These are phyloP conservation scores for Lepidium campestre DNA, from an alignment of 441 rosid species.

Conservation along the genomic window DNA sequence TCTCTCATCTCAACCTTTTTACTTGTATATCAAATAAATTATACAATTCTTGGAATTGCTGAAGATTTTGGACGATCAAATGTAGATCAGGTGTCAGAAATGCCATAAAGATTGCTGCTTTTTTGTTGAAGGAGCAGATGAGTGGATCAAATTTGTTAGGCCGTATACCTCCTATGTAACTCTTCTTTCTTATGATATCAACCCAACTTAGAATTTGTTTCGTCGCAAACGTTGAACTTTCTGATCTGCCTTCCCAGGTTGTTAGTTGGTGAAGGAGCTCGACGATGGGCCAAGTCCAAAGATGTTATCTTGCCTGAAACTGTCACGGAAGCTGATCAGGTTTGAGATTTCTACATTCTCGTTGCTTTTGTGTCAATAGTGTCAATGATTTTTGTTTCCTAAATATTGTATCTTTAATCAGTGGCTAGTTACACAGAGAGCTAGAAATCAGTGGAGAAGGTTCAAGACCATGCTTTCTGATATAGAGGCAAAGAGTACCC, in stretches of 20 bases:
- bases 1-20: neutral
- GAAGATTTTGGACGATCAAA: slow-evolving; percentile 30
- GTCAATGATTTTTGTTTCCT: neutral
- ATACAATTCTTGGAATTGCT: slow-evolving; percentile 10
- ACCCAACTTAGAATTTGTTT: neutral
- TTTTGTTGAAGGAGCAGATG: slow-evolving; percentile 70
- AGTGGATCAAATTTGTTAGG: slow-evolving; percentile 64
- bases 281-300: slow-evolving; percentile 67
- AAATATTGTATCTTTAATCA: slow-evolving; percentile 25
- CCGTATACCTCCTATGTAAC: slow-evolving; percentile 89
- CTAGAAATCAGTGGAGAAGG: slow-evolving; percentile 67
- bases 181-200: neutral
- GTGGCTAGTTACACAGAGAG: slow-evolving; percentile 85
- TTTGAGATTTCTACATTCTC: neutral
- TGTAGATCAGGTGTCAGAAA: slow-evolving; percentile 84
- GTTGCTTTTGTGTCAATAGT: neutral
- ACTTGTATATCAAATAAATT: neutral
- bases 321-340: slow-evolving; percentile 62
- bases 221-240: neutral
- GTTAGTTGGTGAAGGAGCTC: slow-evolving; percentile 93
- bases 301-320: slow-evolving; percentile 46
- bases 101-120: slow-evolving; percentile 80
- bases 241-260: slow-evolving; percentile 35
- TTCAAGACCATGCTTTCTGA: slow-evolving; percentile 65
- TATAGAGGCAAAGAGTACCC: slow-evolving; percentile 35